These are phyloP conservation scores for Nakaseomyces sp. DNA, from an alignment of 1,139 yeast genomes.

Conservation along the genomic window DNA sequence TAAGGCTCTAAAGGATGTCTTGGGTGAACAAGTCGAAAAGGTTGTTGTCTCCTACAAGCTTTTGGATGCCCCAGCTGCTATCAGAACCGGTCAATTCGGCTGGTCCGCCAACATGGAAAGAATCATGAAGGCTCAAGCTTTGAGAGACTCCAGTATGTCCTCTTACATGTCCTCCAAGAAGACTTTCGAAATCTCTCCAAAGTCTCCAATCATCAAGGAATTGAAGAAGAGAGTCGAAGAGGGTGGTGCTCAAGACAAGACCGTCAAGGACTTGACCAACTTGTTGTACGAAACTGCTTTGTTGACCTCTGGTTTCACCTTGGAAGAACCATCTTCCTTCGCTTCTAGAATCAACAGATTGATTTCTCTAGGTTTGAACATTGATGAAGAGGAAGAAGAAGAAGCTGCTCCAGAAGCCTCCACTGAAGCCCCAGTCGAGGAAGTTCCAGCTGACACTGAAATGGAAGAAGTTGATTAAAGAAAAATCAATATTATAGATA, in stretches of 20 bases:
- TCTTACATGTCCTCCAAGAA: slow-evolving; percentile 99
- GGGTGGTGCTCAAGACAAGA: slow-evolving; percentile 96
- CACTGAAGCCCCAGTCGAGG: slow-evolving; percentile 49
- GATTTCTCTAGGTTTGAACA: slow-evolving; percentile 95
- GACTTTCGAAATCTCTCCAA: slow-evolving; percentile 97
- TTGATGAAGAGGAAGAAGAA: slow-evolving; percentile 75
- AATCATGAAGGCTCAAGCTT: slow-evolving; percentile 99
- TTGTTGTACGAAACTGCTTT: slow-evolving; percentile 95
- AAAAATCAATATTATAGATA: slow-evolving; percentile 1
- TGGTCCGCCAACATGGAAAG: slow-evolving; percentile 99
- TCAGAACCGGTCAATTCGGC: slow-evolving; percentile 99
- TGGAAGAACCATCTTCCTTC: slow-evolving; percentile 96
- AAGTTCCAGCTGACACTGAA: slow-evolving; percentile 76
- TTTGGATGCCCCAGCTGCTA: slow-evolving; percentile 98
- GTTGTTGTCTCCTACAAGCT: slow-evolving; percentile 97
- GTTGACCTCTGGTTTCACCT: slow-evolving; percentile 96
- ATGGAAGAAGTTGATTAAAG: slow-evolving; percentile 98
- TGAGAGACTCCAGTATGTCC: slow-evolving; percentile 97
- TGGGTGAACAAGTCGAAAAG: slow-evolving; percentile 98
- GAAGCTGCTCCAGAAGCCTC: slow-evolving; percentile 39
- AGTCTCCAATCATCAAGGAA: slow-evolving; percentile 89
- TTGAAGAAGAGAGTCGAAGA: slow-evolving; percentile 93
- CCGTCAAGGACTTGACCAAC: slow-evolving; percentile 95
- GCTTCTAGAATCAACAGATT: slow-evolving; percentile 98
- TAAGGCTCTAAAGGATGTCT: slow-evolving; percentile 89